Base-by-base conservation (phyloP, 176 grass and related monocot species). In the Oryza punctata region DNA sequence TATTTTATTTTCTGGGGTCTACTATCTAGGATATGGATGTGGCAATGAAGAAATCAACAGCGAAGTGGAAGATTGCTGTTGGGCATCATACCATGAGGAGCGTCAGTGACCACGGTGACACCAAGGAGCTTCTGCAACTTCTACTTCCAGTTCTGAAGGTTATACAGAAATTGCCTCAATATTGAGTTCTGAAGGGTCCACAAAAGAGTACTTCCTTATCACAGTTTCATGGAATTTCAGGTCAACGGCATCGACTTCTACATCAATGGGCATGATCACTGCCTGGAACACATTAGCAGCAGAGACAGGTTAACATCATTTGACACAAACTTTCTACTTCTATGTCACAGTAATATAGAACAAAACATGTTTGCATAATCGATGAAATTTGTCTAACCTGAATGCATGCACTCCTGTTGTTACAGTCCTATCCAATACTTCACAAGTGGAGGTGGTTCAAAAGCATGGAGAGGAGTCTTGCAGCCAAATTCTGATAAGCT, bases 181-280 rank as follows among this genome's bases (percentile, higher is more conserved):
- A 12, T 69, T 76, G 72, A 77, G 7, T 54, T 57, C 24, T 10
- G 16, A n/a, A 85, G 65, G 54, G 12, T 43, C 1, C 10, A 33
- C 0, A 9, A 45, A 46, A 67, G 0, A 61, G 10, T 61, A 61
- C 57, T 77, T 3, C 0, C 1, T 64, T 16, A 26, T 80, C 7
- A 71, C 28, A 46, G 10, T 63, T 78, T 21, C 6, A 9, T 10
- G 19, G 0, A 45, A 67, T 67, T 63, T 4, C 78, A 97, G 95
- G 84, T 1, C 10, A 93, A 91, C 11, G 8, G 14, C 57, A 64
- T 93, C 3, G 88, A 94, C 63, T 88, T 94, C 41, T 97, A 92
- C 79, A 86, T 94, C 88, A 94, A 97, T 57, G 95, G 95, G 23
- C 92, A 97, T n/a, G 90, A 97, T 46, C 95, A 97, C 63, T 97